A percentile compares a stretch with the other conserved stretches of the same genome.
These are phyloP conservation scores for Cytospora chrysosperma DNA, from an alignment of 2,329 filamentous ascomycete species.

Conservation along the genomic window DNA sequence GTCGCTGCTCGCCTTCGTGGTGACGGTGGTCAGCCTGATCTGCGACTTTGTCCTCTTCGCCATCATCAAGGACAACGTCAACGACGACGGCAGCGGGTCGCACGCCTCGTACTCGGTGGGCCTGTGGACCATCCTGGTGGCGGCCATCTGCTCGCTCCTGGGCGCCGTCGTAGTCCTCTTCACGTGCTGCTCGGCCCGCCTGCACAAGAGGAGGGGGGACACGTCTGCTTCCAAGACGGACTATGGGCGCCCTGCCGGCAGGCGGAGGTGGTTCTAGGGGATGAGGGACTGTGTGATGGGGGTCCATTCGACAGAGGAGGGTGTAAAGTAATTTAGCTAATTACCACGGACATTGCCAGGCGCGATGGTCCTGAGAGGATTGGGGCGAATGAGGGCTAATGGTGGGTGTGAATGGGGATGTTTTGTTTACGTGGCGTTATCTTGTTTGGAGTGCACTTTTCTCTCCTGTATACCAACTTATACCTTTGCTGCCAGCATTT, in stretches of 20 bases:
- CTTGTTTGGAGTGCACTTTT: not conserved
- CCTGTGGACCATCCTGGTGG: conserved; percentile 59
- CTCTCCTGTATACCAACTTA: conserved; percentile 4
- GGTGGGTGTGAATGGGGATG: not conserved
- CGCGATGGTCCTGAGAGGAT: conserved; percentile 7
- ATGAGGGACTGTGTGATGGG: not conserved
- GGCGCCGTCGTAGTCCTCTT: conserved; percentile 59
- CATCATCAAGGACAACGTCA: conserved; percentile 54
- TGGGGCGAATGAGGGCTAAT: not conserved
- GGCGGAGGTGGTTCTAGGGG: conserved; percentile 26
- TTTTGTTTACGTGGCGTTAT: not conserved
- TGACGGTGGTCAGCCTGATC: conserved; percentile 48
- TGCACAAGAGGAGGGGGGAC: conserved; percentile 38
- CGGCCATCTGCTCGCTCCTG: conserved; percentile 54
- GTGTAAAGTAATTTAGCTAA: not conserved
- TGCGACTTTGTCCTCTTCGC: conserved; percentile 59
- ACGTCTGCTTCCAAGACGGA: conserved; percentile 32
- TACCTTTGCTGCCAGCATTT: conserved; percentile 7
- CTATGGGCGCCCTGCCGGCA: conserved; percentile 26
- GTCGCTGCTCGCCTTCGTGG: conserved; percentile 48
- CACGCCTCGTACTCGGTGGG: conserved; percentile 52
- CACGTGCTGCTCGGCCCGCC: conserved; percentile 57
- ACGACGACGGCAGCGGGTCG: conserved; percentile 40
- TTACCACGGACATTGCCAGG: not conserved
- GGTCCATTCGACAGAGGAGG: not conserved